These are phyloP conservation scores for Penicillium corylophilum DNA, from an alignment of 2,329 filamentous ascomycete species.

Conservation along the genomic window DNA sequence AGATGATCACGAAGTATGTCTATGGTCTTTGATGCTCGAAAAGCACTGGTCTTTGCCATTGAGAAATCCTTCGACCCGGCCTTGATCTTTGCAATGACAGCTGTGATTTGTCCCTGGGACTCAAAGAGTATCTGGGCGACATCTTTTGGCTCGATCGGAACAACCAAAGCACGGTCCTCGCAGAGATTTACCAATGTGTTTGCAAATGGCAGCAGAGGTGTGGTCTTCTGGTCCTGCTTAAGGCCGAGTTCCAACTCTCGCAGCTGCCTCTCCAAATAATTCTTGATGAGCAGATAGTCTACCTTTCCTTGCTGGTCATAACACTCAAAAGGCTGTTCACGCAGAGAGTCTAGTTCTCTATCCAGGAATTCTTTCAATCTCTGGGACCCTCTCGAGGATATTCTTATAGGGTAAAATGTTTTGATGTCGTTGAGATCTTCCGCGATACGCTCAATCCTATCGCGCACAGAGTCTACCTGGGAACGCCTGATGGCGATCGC, in stretches of 20 bases:
- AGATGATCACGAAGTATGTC: slow-evolving; percentile 44
- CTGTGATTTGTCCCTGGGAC: slow-evolving; percentile 32
- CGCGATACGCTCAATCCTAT: slow-evolving; percentile 46
- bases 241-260: slow-evolving; percentile 43
- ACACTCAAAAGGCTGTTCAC: slow-evolving; percentile 34
- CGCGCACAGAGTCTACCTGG: slow-evolving; percentile 35
- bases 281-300: slow-evolving; percentile 45
- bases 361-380: slow-evolving; percentile 45
- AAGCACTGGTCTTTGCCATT: slow-evolving; percentile 45
- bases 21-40: slow-evolving; percentile 46
- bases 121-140: slow-evolving; percentile 46
- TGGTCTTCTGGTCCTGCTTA: slow-evolving; percentile 23
- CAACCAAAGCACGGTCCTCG: slow-evolving; percentile 49
- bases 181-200: slow-evolving; percentile 45
- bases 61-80: slow-evolving; percentile 12
- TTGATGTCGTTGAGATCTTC: slow-evolving; percentile 51
- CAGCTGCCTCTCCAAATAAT: slow-evolving; percentile 39
- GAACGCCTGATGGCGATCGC: slow-evolving; percentile 4
- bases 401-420: slow-evolving; percentile 51
- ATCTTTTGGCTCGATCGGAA: slow-evolving; percentile 44
- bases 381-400: slow-evolving; percentile 43
- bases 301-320: slow-evolving; percentile 34
- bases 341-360: slow-evolving; percentile 43
- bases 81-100: slow-evolving; percentile 38
- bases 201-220: slow-evolving; percentile 49